Conservation (phyloP, 768 basidiomycete genomes). For the Suillus decipiens region DNA sequence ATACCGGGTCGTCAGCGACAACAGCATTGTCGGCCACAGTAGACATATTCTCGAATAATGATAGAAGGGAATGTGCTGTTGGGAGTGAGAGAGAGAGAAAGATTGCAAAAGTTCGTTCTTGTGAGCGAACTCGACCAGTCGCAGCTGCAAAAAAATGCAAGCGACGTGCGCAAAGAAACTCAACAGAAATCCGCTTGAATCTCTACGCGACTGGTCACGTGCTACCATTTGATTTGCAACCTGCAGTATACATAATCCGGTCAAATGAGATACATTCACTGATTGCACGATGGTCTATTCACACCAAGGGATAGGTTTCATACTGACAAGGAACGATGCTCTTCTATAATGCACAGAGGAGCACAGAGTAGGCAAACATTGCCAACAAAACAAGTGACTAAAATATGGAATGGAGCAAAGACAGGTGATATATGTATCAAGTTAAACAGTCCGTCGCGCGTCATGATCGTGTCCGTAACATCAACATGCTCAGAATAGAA, state of each 20-base stretch:
- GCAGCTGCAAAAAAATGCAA: conserved; percentile 12
- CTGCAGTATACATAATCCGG: too few species aligned
- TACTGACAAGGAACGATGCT: not conserved
- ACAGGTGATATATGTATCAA: conserved; percentile 22
- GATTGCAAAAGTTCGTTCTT: not conserved
- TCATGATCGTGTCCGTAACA: conserved; percentile 12
- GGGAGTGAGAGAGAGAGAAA: not conserved
- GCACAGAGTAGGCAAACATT: not conserved
- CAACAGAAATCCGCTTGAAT: conserved; percentile 10
- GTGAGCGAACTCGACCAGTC: conserved; percentile 8
- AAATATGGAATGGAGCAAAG: conserved; percentile 2
- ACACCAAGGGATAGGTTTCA: not conserved
- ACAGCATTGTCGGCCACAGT: conserved; percentile 3
- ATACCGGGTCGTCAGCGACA: conserved; percentile 11
- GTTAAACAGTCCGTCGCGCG: conserved; percentile 19
- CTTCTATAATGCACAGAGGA: conserved; percentile 3
- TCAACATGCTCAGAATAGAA: conserved; percentile 40
- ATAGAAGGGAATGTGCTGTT: conserved; percentile 16
- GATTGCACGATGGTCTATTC: not conserved
- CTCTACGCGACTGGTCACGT: conserved; percentile 13
- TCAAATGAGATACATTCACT: not conserved
- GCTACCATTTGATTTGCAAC: not conserved
- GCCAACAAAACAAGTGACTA: not conserved
- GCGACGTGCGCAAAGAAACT: conserved; percentile 6
- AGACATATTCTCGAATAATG: conserved; percentile 13